A percentile compares a stretch with the other conserved stretches of the same genome.
phyloP scores from a whole-genome alignment of 2,329 filamentous ascomycete genomes.

The Calonectria pteridis region DNA sequence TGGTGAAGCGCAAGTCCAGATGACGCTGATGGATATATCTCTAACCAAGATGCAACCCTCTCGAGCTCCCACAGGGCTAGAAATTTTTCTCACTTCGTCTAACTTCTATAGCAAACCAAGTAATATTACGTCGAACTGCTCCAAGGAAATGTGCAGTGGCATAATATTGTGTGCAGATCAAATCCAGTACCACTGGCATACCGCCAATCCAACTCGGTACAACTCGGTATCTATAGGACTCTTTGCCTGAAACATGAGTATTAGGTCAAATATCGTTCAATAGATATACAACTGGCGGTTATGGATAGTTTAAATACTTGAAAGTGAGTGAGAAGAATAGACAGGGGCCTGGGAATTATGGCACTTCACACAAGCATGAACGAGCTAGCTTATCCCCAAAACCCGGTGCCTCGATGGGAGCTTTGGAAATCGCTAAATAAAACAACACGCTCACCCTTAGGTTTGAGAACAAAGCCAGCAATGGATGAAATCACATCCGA shows the following conservation, averaged over 20 bases:
- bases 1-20: neutral
- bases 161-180: neutral
- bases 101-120: neutral
- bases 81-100: neutral
- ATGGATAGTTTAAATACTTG: neutral
- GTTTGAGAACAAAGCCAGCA: too few species aligned
- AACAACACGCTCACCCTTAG: neutral
- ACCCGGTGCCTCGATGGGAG: neutral
- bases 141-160: neutral
- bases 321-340: neutral
- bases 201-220: neutral
- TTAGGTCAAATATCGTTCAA: neutral
- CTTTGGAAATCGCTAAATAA: too few species aligned
- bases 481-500: neutral
- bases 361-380: too few species aligned
- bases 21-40: neutral
- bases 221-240: neutral
- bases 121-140: neutral
- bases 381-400: too few species aligned
- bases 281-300: neutral
- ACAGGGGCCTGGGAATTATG: neutral
- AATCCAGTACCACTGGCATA: neutral
- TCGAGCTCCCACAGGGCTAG: neutral
- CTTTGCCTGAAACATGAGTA: neutral
- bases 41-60: neutral